Evolutionary conservation across 305 asterid species (phyloP).

Genomic region (Salvia sclarea): DNA sequence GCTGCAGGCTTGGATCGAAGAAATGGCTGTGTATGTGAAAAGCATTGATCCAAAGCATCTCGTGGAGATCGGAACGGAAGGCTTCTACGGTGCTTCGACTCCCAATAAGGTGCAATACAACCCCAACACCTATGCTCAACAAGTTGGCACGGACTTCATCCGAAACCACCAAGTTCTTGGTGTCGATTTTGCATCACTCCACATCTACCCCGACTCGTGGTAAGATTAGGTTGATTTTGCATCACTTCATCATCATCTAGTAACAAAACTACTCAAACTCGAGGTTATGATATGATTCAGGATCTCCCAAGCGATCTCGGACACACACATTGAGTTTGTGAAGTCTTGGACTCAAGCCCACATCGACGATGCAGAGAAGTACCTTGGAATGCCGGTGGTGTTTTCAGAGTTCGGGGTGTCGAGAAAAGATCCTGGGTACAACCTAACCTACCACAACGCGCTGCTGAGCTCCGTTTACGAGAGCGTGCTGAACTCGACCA

Average conservation of each 20-base stretch:
- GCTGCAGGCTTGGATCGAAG: slow-evolving; percentile 93
- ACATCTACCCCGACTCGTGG: slow-evolving; percentile 79
- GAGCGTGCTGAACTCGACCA: slow-evolving; percentile 61
- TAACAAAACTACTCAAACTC: too few relatives aligned
- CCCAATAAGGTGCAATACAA: slow-evolving; percentile 67
- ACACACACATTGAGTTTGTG: slow-evolving; percentile 70
- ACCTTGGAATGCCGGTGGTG: slow-evolving; percentile 77
- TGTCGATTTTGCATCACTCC: slow-evolving; percentile 90
- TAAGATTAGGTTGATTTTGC: too few relatives aligned
- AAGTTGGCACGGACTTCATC: slow-evolving; percentile 93
- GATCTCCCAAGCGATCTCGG: slow-evolving; percentile 66
- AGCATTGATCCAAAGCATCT: slow-evolving; percentile 87
- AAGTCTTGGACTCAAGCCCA: slow-evolving; percentile 89
- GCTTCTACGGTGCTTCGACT: slow-evolving; percentile 86
- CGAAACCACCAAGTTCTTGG: slow-evolving; percentile 93
- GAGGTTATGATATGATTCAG: slow-evolving; percentile 42
- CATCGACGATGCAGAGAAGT: slow-evolving; percentile 73
- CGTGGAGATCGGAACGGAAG: slow-evolving; percentile 82
- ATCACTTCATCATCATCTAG: too few relatives aligned
- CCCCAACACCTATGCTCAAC: slow-evolving; percentile 75
- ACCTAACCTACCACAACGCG: slow-evolving; percentile 52
- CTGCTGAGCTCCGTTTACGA: slow-evolving; percentile 61
- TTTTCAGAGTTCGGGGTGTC: slow-evolving; percentile 82
- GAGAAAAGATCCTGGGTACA: slow-evolving; percentile 73
- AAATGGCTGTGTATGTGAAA: slow-evolving; percentile 83